A percentile compares a stretch with the other conserved stretches of the same genome.
phyloP scores from a whole-genome alignment of 2,329 filamentous ascomycete species.

The Colletotrichum lindemuthianum region DNA sequence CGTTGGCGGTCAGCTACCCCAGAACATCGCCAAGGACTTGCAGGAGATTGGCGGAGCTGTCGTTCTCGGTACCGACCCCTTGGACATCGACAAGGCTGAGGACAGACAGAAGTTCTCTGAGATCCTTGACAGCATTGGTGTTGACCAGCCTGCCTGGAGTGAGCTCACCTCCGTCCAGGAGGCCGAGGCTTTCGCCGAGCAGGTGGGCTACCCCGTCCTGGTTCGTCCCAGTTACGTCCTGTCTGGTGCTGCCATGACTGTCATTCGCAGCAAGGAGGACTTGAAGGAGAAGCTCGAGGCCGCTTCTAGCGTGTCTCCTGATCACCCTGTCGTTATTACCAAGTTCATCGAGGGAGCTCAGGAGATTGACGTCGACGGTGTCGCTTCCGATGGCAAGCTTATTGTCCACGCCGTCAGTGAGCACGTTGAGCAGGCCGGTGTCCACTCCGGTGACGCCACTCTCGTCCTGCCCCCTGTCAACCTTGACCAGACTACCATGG shows the following conservation, averaged over 20 bases:
- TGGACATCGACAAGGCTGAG: conserved; percentile 97
- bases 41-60: conserved; percentile 92
- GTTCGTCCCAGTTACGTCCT: conserved; percentile 96
- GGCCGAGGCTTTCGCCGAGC: conserved; percentile 85
- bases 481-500: conserved; percentile 81
- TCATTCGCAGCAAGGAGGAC: conserved; percentile 87
- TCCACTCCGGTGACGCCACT: conserved; percentile 97
- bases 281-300: conserved; percentile 95
- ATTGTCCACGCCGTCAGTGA: conserved; percentile 93
- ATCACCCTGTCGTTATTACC: conserved; percentile 97
- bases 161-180: conserved; percentile 91
- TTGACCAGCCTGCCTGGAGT: conserved; percentile 98
- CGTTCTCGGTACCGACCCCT: conserved; percentile 90
- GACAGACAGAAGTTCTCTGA: conserved; percentile 98
- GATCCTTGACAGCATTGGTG: conserved; percentile 94
- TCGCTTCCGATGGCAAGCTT: conserved; percentile 86
- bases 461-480: conserved; percentile 88
- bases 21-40: conserved; percentile 95
- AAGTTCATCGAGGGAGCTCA: conserved; percentile 98
- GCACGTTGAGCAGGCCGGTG: conserved; percentile 96
- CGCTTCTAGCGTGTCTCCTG: conserved; percentile 89
- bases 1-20: conserved; percentile 93
- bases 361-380: conserved; percentile 96
- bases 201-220: conserved; percentile 92
- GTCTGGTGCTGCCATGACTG: conserved; percentile 98